Base-by-base conservation (phyloP, 495 filamentous ascomycete species). In the Lichenothelia convexa region DNA sequence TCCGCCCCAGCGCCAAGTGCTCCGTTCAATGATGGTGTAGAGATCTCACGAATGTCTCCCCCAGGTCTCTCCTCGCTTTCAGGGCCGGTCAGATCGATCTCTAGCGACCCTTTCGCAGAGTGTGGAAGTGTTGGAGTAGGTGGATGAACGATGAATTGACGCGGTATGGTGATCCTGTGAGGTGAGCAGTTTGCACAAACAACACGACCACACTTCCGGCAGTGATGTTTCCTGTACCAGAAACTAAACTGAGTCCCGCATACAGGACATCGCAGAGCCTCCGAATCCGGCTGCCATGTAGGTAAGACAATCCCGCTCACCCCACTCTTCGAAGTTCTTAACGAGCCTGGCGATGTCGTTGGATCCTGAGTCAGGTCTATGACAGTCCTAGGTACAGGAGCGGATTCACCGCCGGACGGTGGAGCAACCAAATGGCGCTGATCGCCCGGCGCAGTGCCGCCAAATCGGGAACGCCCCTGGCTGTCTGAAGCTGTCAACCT, bases 181-280 rank as follows among this genome's bases (percentile, higher is more conserved):
- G 91, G 89, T 3, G 91, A 95, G 57, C 89, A 97, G 13, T 69
- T 59, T 36, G 76, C 71, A 54, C 89, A 97, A 11, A 97, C 91
- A 1, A 97, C 91, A 20, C 86, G 68, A 5, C 89, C 89, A 55
- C 89, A 97, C 62, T 93, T 94, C 35, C 86, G 63, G 58, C 86
- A 94, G 51, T 94, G 86, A 53, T 94, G 86, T 49, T 87, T 89
- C 36, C 86, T 67, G 51, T 82, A 71, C 66, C 80, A 93, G 46
- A 93, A 83, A 47, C 67, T 79, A 47, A 94, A 94, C 13, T 66
- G 62, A 3, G 63, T 73, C 20, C 55, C 53, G 43, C 86, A 94
- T 27, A 93, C 92, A 1, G 83, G 82, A 55, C 86, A 94, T 26
- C 67, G 62, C 0, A 70, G 68, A 13, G 76, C 82, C 42, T 83